These are phyloP conservation scores for Podospora australis DNA, from an alignment of 495 filamentous ascomycete species.

Conservation along the genomic window DNA sequence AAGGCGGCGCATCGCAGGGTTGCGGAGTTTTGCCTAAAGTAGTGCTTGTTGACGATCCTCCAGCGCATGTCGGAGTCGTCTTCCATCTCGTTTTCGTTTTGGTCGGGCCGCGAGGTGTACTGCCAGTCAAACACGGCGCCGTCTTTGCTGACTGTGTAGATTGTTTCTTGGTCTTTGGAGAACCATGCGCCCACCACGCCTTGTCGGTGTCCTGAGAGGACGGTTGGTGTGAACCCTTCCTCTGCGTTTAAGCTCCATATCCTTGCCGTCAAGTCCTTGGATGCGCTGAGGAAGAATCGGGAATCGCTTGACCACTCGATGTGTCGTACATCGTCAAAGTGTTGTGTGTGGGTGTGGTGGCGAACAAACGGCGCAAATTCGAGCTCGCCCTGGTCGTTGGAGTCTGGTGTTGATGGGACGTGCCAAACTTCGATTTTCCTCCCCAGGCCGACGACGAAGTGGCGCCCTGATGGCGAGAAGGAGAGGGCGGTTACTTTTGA, in stretches of 20 bases:
- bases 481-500: slow-evolving; percentile 72
- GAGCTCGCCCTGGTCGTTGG: slow-evolving; percentile 68
- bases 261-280: slow-evolving; percentile 84
- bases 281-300: slow-evolving; percentile 83
- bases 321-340: slow-evolving; percentile 77
- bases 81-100: slow-evolving; percentile 54
- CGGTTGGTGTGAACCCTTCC: slow-evolving; percentile 82
- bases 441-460: slow-evolving; percentile 82
- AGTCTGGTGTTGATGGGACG: slow-evolving; percentile 79
- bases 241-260: slow-evolving; percentile 91
- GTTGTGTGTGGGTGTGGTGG: slow-evolving; percentile 76
- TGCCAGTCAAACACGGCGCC: slow-evolving; percentile 58
- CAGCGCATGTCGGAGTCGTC: slow-evolving; percentile 59
- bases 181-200: slow-evolving; percentile 86
- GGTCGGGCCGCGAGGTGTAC: slow-evolving; percentile 51
- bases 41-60: slow-evolving; percentile 82
- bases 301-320: slow-evolving; percentile 96
- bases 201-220: slow-evolving; percentile 82
- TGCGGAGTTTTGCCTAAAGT: slow-evolving; percentile 85
- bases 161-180: slow-evolving; percentile 77
- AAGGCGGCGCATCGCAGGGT: slow-evolving; percentile 83
- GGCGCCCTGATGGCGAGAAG: slow-evolving; percentile 84
- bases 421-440: slow-evolving; percentile 91
- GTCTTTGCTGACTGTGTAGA: slow-evolving; percentile 54
- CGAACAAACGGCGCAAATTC: slow-evolving; percentile 93